Conservation (phyloP, 768 basidiomycete species). For the Dioszegia aurantiaca region DNA sequence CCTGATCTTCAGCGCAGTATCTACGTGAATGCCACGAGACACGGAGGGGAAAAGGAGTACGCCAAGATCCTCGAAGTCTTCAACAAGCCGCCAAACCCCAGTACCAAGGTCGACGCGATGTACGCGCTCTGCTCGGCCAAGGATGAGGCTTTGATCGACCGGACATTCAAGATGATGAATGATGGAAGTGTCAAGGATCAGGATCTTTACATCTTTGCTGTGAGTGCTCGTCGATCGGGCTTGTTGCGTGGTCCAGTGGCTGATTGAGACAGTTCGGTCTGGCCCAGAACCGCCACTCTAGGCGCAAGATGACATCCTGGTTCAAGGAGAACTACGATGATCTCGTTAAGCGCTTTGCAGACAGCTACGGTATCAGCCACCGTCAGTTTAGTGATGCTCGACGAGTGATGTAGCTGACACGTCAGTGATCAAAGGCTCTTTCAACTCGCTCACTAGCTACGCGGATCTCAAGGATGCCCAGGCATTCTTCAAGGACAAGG, state of each 20-base stretch:
- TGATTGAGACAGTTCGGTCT: slow-evolving; percentile 55
- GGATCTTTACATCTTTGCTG: slow-evolving; percentile 48
- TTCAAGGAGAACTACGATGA: slow-evolving; percentile 68
- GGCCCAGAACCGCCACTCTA: slow-evolving; percentile 59
- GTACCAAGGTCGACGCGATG: slow-evolving; percentile 63
- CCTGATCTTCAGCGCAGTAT: slow-evolving; percentile 68
- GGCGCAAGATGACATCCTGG: slow-evolving; percentile 61
- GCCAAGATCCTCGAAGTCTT: slow-evolving; percentile 68
- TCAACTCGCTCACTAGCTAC: slow-evolving; percentile 62
- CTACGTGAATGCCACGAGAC: slow-evolving; percentile 60
- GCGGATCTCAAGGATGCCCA: slow-evolving; percentile 61
- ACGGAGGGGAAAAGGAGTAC: slow-evolving; percentile 73
- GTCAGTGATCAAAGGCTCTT: slow-evolving; percentile 50
- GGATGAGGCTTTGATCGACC: slow-evolving; percentile 61
- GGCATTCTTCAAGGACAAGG: slow-evolving; percentile 72
- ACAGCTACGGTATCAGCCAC: slow-evolving; percentile 56
- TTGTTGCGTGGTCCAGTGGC: background rate
- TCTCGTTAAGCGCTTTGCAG: slow-evolving; percentile 65
- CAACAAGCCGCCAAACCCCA: slow-evolving; percentile 70
- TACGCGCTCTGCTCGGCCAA: slow-evolving; percentile 64
- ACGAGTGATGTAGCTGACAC: slow-evolving; percentile 14
- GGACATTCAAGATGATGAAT: slow-evolving; percentile 64
- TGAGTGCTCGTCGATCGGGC: slow-evolving; percentile 9
- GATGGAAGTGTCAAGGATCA: slow-evolving; percentile 55
- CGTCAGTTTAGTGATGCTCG: no score